Conservation (phyloP, 805 yeast species). For the Zygotorulaspora sp. region DNA sequence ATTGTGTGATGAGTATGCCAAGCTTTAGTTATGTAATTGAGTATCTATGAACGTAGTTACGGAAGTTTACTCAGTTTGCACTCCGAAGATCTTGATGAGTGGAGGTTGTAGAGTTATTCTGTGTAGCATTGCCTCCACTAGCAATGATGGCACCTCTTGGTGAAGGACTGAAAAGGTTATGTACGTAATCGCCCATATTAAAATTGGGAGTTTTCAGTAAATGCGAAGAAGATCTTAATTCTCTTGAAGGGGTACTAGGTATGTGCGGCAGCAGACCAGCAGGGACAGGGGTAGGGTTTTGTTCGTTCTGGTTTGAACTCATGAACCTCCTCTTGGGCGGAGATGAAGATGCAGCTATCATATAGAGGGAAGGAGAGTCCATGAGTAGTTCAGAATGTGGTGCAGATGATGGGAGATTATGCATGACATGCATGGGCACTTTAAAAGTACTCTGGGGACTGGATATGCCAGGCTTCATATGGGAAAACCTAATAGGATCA, state of each 20-base stretch:
- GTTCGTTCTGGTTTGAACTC: neutral
- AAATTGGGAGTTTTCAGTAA: conserved; percentile 33
- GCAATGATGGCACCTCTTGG: conserved; percentile 24
- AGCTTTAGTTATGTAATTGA: too few species aligned
- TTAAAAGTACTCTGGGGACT: conserved; percentile 34
- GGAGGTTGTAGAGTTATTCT: neutral
- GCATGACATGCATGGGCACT: conserved; percentile 15
- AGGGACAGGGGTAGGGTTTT: conserved; percentile 4
- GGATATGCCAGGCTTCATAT: conserved; percentile 27
- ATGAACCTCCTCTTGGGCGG: conserved; percentile 17
- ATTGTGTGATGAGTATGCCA: too few species aligned
- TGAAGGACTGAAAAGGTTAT: conserved; percentile 35
- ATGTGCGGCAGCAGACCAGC: conserved; percentile 7
- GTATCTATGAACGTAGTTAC: too few species aligned
- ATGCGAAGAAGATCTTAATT: conserved; percentile 15
- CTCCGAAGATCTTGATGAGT: neutral
- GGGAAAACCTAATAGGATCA: conserved; percentile 28
- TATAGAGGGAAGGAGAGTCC: conserved; percentile 29
- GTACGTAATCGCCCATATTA: conserved; percentile 37
- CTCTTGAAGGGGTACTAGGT: conserved; percentile 33
- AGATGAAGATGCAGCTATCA: conserved; percentile 14
- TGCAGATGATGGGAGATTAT: conserved; percentile 3
- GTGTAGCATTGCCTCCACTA: conserved; percentile 1
- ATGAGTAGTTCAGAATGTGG: conserved; percentile 19
- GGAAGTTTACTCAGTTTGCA: too few species aligned